A percentile compares a stretch with the other conserved stretches of the same genome.
These are phyloP conservation scores for Quercus aquifolioides DNA, from an alignment of 306 rosid genomes.

Conservation along the genomic window DNA sequence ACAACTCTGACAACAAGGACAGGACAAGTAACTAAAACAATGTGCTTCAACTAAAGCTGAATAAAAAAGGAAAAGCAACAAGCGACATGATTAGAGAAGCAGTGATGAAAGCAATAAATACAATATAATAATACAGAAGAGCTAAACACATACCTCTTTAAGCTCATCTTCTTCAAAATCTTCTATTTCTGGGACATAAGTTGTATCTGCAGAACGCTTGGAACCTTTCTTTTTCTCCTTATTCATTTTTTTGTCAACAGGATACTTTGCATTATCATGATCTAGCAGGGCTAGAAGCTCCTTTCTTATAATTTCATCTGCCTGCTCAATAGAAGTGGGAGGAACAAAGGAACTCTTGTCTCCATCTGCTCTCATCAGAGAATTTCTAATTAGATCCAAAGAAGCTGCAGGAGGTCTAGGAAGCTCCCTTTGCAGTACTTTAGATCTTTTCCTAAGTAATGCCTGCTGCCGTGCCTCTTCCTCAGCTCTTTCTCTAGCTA, in stretches of 20 bases:
- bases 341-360: constrained; percentile 97
- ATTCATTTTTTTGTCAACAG: constrained; percentile 55
- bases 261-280: constrained; percentile 89
- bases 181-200: constrained; percentile 58
- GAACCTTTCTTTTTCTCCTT: constrained; percentile 74
- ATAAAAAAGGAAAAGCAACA: neutral
- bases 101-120: neutral
- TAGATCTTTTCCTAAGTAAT: constrained; percentile 85
- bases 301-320: constrained; percentile 76
- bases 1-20: neutral
- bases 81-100: neutral
- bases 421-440: constrained; percentile 91
- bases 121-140: neutral
- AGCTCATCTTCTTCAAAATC: constrained; percentile 80
- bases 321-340: constrained; percentile 83
- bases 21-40: neutral
- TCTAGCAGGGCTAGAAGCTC: constrained; percentile 75
- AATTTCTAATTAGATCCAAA: constrained; percentile 68
- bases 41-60: neutral
- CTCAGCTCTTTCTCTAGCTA: constrained; percentile 87
- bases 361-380: constrained; percentile 79
- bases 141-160: constrained; percentile 48
- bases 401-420: constrained; percentile 93
- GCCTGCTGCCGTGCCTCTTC: constrained; percentile 87
- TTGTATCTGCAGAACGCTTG: constrained; percentile 46